Percentiles rank a stretch among this genome's conserved stretches.
Evolutionary conservation across 2,329 filamentous ascomycete genomes (phyloP).

Genomic region (Fusarium annulatum): DNA sequence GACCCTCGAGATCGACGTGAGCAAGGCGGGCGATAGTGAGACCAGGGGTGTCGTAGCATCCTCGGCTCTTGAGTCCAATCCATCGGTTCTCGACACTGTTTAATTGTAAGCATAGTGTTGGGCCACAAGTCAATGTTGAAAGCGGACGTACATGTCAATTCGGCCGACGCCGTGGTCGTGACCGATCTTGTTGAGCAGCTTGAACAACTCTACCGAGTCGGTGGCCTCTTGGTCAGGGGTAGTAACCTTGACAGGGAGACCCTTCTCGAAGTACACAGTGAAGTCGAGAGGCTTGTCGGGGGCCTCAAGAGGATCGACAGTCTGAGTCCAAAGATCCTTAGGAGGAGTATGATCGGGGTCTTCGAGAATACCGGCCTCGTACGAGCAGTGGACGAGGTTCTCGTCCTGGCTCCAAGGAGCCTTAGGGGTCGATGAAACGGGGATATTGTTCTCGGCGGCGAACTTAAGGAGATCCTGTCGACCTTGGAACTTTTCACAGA

Average conservation of each 20-base stretch:
- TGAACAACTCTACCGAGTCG: constrained; percentile 73
- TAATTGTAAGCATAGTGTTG: neutral
- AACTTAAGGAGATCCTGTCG: constrained; percentile 59
- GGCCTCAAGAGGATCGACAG: constrained; percentile 69
- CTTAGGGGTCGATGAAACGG: constrained; percentile 78
- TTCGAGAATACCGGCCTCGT: constrained; percentile 52
- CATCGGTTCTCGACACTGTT: constrained; percentile 58
- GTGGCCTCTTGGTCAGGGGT: constrained; percentile 67
- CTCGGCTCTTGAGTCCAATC: constrained; percentile 53
- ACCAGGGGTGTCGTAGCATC: constrained; percentile 47
- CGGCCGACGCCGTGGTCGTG: constrained; percentile 74
- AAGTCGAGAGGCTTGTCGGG: constrained; percentile 73
- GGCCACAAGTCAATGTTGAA: neutral
- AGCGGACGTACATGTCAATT: constrained; percentile 58
- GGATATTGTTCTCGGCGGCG: constrained; percentile 73
- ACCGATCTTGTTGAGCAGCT: constrained; percentile 71
- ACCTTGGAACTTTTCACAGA: constrained; percentile 73
- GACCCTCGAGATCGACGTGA: constrained; percentile 63
- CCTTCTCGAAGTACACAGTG: constrained; percentile 74
- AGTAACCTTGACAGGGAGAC: constrained; percentile 73
- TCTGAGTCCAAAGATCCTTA: constrained; percentile 77
- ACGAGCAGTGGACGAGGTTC: constrained; percentile 38
- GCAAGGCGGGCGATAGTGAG: constrained; percentile 43
- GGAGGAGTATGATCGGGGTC: constrained; percentile 68
- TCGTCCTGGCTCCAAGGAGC: constrained; percentile 72